These are phyloP conservation scores for Dianthus caryophyllus DNA, from an alignment of 148 eudicot species.

Conservation along the genomic window DNA sequence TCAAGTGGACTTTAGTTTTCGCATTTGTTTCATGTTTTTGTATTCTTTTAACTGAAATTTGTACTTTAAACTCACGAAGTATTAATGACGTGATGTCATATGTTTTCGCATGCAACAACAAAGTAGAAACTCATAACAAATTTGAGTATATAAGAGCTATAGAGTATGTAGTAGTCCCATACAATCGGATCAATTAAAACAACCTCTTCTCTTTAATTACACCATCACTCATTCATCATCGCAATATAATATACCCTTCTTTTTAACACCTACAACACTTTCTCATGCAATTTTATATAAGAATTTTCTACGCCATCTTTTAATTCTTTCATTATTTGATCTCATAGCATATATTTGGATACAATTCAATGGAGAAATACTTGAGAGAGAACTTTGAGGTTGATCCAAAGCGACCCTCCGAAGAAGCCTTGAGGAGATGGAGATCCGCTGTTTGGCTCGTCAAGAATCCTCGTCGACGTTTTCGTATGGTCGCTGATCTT, in stretches of 20 bases:
- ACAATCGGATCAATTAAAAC: constrained; percentile 1
- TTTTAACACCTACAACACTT: neutral
- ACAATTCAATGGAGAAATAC: constrained; percentile 67
- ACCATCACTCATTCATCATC: neutral
- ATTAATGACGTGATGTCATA: no score
- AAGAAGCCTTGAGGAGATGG: constrained; percentile 65
- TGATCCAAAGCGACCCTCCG: constrained; percentile 57
- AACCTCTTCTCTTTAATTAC: neutral
- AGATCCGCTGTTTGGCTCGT: constrained; percentile 69
- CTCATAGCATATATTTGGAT: neutral
- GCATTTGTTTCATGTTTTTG: no score
- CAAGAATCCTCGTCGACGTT: constrained; percentile 78
- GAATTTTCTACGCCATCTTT: neutral
- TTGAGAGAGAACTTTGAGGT: constrained; percentile 64
- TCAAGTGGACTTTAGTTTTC: no score
- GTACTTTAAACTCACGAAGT: no score
- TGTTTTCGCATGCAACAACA: no score
- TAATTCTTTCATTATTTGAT: neutral
- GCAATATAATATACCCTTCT: neutral
- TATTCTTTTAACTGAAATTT: no score
- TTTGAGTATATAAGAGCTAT: no score
- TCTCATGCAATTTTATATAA: neutral
- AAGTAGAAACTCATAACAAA: no score
- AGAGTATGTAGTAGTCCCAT: neutral
- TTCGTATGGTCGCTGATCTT: constrained; percentile 87